A percentile compares a stretch with the other conserved stretches of the same genome.
Conservation (phyloP, 1,139 yeast genomes). For the Debaryomyces robertsiae region DNA sequence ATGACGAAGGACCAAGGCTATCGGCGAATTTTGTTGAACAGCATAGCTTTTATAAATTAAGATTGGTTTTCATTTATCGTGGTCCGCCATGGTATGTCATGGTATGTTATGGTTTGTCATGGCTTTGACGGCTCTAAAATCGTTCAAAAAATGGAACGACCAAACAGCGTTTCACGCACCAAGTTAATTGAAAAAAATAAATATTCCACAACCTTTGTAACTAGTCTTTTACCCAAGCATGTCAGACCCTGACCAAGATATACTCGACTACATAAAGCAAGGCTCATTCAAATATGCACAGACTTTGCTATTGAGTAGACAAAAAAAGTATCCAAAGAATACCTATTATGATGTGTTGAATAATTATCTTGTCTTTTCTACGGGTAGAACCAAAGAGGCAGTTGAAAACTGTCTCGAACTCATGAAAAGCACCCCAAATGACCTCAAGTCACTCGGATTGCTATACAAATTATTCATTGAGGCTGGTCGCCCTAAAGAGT, state of each 20-base stretch:
- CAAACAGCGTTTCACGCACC: conserved; percentile 1
- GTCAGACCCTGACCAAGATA: conserved; percentile 29
- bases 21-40: too few relatives aligned
- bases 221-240: conserved; percentile 14
- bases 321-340: conserved; percentile 57
- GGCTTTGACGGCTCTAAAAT: too few relatives aligned
- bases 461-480: conserved; percentile 41
- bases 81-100: too few relatives aligned
- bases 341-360: conserved; percentile 56
- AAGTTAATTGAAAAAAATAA: conserved; percentile 4
- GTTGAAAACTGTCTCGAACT: conserved; percentile 44
- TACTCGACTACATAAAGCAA: conserved; percentile 50
- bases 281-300: conserved; percentile 60
- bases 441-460: conserved; percentile 52
- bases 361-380: conserved; percentile 43
- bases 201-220: not conserved
- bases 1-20: too few relatives aligned
- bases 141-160: too few relatives aligned
- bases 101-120: too few relatives aligned
- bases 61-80: too few relatives aligned
- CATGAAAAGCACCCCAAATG: conserved; percentile 52
- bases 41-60: too few relatives aligned
- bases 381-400: conserved; percentile 49
- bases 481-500: conserved; percentile 38
- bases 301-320: conserved; percentile 49